These are phyloP conservation scores for Fraxinus americana DNA, from an alignment of 257 asterid genomes.

Conservation along the genomic window DNA sequence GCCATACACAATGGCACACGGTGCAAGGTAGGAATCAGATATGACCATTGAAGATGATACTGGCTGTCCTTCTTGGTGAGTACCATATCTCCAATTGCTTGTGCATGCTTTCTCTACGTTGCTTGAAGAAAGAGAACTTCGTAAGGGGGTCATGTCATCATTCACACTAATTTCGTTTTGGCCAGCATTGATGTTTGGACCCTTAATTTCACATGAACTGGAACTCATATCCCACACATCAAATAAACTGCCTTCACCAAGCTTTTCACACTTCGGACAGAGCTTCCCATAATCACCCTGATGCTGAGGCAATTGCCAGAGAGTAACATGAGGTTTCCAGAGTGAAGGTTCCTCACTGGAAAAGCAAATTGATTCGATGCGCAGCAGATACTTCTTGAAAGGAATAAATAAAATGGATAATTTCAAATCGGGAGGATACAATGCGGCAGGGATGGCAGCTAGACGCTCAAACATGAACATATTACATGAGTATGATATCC, in stretches of 20 bases:
- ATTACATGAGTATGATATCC: conserved; percentile 54
- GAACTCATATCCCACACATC: conserved; percentile 52
- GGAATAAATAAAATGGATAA: conserved; percentile 57
- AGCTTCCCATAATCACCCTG: conserved; percentile 35
- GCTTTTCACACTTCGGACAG: conserved; percentile 46
- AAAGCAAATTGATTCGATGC: conserved; percentile 70
- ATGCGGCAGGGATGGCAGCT: conserved; percentile 56
- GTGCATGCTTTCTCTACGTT: conserved; percentile 26
- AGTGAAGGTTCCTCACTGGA: conserved; percentile 50
- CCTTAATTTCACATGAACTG: conserved; percentile 32
- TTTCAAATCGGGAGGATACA: conserved; percentile 39
- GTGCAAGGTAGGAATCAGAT: conserved; percentile 62
- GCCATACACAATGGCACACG: conserved; percentile 89
- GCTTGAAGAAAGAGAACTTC: conserved; percentile 25
- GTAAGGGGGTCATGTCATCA: conserved; percentile 26
- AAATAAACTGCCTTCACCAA: conserved; percentile 55
- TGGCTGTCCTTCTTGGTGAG: conserved; percentile 41
- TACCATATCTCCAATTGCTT: conserved; percentile 29
- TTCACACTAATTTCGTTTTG: conserved; percentile 19
- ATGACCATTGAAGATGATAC: conserved; percentile 95
- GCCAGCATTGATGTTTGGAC: conserved; percentile 31
- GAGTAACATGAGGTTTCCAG: conserved; percentile 76
- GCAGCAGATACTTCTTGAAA: conserved; percentile 51
- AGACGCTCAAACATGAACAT: conserved; percentile 51
- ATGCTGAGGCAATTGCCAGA: conserved; percentile 66